phyloP scores from a whole-genome alignment of 1,284 basidiomycete species.

The Malassezia globosa region DNA sequence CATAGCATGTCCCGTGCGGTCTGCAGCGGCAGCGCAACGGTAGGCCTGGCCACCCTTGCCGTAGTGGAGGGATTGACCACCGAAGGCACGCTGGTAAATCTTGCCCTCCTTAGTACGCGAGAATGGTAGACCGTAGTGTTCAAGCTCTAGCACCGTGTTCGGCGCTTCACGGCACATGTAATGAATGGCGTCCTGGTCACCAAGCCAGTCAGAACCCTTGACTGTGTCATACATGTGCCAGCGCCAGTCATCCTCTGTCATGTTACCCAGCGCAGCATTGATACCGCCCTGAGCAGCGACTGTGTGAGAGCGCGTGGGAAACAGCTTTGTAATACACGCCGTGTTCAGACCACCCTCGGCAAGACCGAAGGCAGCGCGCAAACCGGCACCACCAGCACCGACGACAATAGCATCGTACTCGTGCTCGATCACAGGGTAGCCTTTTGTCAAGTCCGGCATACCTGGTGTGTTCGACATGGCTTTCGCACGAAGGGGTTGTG shows the following conservation, averaged over 20 bases:
- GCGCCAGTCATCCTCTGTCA: slow-evolving; percentile 69
- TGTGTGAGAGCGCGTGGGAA: slow-evolving; percentile 98
- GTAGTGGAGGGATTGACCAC: slow-evolving; percentile 91
- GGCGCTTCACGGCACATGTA: slow-evolving; percentile 98
- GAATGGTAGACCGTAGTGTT: slow-evolving; percentile 98
- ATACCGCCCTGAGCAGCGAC: slow-evolving; percentile 99
- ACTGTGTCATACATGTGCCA: slow-evolving; percentile 99
- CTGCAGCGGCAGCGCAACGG: slow-evolving; percentile 94
- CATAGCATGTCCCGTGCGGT: slow-evolving; percentile 96
- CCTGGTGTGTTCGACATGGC: slow-evolving; percentile 52
- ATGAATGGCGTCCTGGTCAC: slow-evolving; percentile 98
- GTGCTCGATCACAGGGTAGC: slow-evolving; percentile 95
- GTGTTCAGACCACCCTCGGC: slow-evolving; percentile 96
- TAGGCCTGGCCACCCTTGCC: slow-evolving; percentile 99
- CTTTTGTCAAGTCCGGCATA: slow-evolving; percentile 48
- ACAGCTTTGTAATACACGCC: slow-evolving; percentile 88
- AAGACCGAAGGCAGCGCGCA: slow-evolving; percentile 95
- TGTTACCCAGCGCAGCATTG: slow-evolving; percentile 94
- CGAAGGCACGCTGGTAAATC: slow-evolving; percentile 99
- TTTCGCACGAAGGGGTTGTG: slow-evolving; percentile 68
- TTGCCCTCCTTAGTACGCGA: slow-evolving; percentile 98
- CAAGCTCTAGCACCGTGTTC: slow-evolving; percentile 82
- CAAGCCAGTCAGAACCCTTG: slow-evolving; percentile 99
- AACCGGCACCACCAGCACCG: slow-evolving; percentile 89
- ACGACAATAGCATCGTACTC: slow-evolving; percentile 49